Base-by-base conservation (phyloP, 306 rosid species). In the Prunus mira region DNA sequence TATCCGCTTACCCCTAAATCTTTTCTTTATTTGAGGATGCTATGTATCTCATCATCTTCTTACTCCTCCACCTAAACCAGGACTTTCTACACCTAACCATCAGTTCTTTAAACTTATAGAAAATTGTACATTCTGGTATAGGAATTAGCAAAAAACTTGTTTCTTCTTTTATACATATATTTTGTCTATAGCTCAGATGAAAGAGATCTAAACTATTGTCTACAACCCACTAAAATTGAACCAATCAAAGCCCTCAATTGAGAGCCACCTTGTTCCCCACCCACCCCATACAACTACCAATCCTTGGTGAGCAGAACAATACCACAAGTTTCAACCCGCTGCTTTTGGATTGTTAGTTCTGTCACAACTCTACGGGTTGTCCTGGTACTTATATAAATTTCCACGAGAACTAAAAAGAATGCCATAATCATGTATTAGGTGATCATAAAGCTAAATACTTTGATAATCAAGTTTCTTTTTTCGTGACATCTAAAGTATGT, bases 261-360 rank as follows among this genome's bases (percentile, higher is more conserved):
- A 58, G 49, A 77, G 76, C 65, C 25, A 25, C 65, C 75, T 6
- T 28, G 19, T 49, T 57, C 63, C 19, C 73, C 30, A 28, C 64
- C 69, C 64, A 69, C 72, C 34, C 76, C 76, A 27, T 30, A 20
- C 55, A 7, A 45, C 28, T 17, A 49, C 30, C 77, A 25, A 24
- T 46, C 27, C 61, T 3, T 27, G 69, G 5, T n/a, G 50, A 50
- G 46, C 72, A 62, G n/a, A 55, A 34, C 30, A 15, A 47, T 69
- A 52, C 72, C 54, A 41, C 17, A 25, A 34, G 27, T 65, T 19
- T 28, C 20, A 6, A 64, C 19, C 69, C 28, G 0, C 69, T 19
- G 28, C 18, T 65, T 66, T 12, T 66, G 71, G 17, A 2, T 32
- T 34, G 69, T 22, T 57, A n/a, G 54, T 12, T 49, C 54, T 14